Percentiles rank a stretch among this genome's conserved stretches.
Conservation (phyloP, 805 yeast species). For the Alloascoidea africana region DNA sequence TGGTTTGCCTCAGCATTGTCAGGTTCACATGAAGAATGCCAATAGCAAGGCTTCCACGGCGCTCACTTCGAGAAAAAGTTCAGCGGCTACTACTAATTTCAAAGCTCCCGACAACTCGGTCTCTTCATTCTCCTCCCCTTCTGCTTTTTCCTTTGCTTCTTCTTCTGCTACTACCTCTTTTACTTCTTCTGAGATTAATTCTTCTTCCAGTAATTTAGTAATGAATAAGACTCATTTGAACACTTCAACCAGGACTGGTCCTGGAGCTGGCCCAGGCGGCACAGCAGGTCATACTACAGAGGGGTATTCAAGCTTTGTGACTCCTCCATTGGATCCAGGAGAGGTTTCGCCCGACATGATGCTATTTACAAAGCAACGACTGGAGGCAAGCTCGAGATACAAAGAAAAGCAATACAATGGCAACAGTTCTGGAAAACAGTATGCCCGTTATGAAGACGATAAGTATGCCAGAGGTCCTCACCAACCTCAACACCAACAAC, state of each 20-base stretch:
- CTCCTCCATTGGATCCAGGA: not conserved
- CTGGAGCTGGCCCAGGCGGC: not conserved
- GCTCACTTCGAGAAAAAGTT: not conserved
- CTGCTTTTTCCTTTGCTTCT: not conserved
- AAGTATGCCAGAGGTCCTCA: too few species aligned
- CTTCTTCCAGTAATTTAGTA: too few species aligned
- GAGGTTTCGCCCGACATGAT: too few species aligned
- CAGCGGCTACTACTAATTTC: constrained; percentile 1
- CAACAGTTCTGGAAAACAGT: too few species aligned
- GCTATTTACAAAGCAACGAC: too few species aligned
- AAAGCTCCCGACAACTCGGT: not conserved
- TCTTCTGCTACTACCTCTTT: not conserved
- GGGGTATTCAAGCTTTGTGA: not conserved
- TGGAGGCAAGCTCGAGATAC: too few species aligned
- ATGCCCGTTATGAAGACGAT: too few species aligned
- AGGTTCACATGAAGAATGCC: too few species aligned
- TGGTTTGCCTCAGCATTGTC: too few species aligned
- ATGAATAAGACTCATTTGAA: not conserved
- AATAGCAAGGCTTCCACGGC: not conserved
- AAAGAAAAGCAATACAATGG: too few species aligned
- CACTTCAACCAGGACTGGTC: not conserved
- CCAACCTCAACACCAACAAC: too few species aligned
- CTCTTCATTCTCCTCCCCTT: not conserved
- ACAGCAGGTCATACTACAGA: too few species aligned
- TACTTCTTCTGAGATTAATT: not conserved